Conservation (phyloP, 352 stramenopile genomes). For the Phytophthora sp. region DNA sequence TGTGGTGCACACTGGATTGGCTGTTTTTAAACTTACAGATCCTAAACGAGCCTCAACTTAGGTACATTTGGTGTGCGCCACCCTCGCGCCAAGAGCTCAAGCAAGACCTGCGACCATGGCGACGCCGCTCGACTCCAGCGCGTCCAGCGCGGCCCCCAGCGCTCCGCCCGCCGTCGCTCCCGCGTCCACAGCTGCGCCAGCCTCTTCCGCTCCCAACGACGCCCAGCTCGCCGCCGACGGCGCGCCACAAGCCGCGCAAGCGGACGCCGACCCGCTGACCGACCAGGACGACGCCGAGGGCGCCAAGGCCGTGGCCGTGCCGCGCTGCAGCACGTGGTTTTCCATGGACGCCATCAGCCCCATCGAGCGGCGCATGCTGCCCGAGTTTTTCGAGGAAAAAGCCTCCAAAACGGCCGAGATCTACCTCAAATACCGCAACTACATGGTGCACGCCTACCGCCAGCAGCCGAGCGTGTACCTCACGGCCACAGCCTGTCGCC, state of each 20-base stretch:
- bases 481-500: slow-evolving; percentile 82
- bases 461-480: slow-evolving; percentile 84
- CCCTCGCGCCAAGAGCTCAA: neutral
- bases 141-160: neutral
- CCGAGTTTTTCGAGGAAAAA: slow-evolving; percentile 72
- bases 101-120: slow-evolving; percentile 1
- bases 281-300: slow-evolving; percentile 29
- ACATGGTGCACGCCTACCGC: slow-evolving; percentile 83
- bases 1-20: too few species aligned
- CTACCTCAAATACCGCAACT: slow-evolving; percentile 90
- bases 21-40: too few species aligned
- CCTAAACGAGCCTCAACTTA: too few species aligned
- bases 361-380: slow-evolving; percentile 84
- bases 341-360: slow-evolving; percentile 76
- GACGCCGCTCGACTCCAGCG: slow-evolving; percentile 11
- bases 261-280: slow-evolving; percentile 13
- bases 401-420: slow-evolving; percentile 48
- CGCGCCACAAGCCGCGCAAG: slow-evolving; percentile 3
- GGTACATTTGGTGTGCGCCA: neutral
- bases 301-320: slow-evolving; percentile 55
- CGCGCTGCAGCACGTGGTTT: slow-evolving; percentile 82
- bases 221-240: neutral
- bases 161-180: neutral
- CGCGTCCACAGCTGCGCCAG: neutral
- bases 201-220: neutral